Conservation (phyloP, 1,139 yeast species). For the Taphrina pruni region DNA sequence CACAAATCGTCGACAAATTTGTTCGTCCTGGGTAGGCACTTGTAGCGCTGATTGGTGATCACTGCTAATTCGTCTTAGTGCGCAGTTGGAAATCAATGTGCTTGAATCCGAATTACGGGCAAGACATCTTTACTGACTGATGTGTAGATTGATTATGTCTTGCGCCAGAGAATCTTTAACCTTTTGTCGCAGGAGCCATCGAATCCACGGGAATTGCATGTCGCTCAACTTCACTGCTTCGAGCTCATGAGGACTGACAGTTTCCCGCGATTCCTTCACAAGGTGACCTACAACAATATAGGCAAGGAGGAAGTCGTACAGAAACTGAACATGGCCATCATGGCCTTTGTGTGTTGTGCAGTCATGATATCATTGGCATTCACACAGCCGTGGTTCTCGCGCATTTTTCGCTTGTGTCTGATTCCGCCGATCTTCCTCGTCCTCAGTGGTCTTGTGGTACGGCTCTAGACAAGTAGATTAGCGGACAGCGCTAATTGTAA, state of each 20-base stretch:
- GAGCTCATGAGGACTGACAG: conserved; percentile 9
- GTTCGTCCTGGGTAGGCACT: conserved; percentile 1
- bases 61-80: neutral
- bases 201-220: neutral
- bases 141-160: conserved; percentile 8
- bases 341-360: neutral
- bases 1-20: conserved; percentile 11
- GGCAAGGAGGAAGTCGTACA: conserved; percentile 15
- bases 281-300: conserved; percentile 16
- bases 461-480: neutral
- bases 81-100: conserved; percentile 8
- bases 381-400: conserved; percentile 19
- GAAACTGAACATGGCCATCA: conserved; percentile 8
- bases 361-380: conserved; percentile 5
- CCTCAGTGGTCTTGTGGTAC: conserved; percentile 1
- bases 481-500: neutral
- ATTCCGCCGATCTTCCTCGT: neutral
- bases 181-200: neutral
- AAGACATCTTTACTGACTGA: conserved; percentile 5
- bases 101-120: neutral
- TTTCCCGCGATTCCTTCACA: conserved; percentile 17
- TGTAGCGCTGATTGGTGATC: neutral
- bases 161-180: neutral
- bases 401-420: conserved; percentile 2
- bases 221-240: conserved; percentile 20